A percentile compares a stretch with the other conserved stretches of the same genome.
Conservation (phyloP, 805 yeast genomes). For the Pichia occidentalis region DNA sequence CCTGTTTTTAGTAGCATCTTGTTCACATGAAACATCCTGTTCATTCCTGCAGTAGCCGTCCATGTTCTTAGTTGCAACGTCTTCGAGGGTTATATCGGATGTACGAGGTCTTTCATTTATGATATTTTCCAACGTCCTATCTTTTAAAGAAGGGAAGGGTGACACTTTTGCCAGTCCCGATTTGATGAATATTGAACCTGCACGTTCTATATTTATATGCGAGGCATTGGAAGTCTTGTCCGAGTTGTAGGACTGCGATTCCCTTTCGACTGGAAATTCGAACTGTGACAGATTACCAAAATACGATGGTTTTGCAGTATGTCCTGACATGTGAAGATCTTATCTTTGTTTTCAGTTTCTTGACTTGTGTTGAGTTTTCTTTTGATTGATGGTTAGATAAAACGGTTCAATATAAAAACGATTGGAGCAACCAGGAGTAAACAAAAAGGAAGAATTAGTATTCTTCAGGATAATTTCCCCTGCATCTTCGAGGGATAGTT, state of each 20-base stretch:
- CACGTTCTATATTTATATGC: slow-evolving; percentile 11
- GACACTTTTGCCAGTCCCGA: slow-evolving; percentile 13
- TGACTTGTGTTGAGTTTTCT: too few relatives aligned
- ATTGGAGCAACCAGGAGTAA: too few relatives aligned
- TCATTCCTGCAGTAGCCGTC: too few relatives aligned
- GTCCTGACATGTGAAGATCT: too few relatives aligned
- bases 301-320: slow-evolving; percentile 13
- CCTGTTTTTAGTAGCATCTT: too few relatives aligned
- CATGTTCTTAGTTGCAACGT: background rate
- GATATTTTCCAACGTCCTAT: background rate
- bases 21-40: too few relatives aligned
- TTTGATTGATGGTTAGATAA: too few relatives aligned
- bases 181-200: slow-evolving; percentile 15
- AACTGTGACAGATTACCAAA: slow-evolving; percentile 12
- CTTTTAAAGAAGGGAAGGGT: slow-evolving; percentile 5
- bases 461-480: too few relatives aligned
- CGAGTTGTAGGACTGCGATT: background rate
- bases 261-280: slow-evolving; percentile 14
- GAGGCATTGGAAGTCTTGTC: slow-evolving; percentile 1
- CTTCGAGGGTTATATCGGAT: background rate
- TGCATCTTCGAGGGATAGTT: too few relatives aligned
- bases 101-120: background rate
- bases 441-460: too few relatives aligned
- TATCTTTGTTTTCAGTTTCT: too few relatives aligned
- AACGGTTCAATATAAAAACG: too few relatives aligned